Conservation (phyloP, 2,329 filamentous ascomycete genomes). For the Cytospora chrysosperma region DNA sequence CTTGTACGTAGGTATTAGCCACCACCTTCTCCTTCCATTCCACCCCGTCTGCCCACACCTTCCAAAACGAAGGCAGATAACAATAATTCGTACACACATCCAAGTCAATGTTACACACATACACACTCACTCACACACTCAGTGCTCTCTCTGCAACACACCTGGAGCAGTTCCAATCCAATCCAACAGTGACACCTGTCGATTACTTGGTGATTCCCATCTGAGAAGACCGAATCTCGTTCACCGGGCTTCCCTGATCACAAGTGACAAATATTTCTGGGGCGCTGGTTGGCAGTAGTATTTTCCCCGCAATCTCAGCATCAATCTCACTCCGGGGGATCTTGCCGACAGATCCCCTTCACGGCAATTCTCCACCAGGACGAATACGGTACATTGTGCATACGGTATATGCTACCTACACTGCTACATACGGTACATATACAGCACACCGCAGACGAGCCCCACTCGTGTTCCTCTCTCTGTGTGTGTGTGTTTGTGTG, state of each 20-base stretch:
- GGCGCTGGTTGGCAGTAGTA: conserved; percentile 1
- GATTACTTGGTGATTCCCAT: neutral
- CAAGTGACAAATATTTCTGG: conserved; percentile 8
- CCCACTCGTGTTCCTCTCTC: conserved; percentile 10
- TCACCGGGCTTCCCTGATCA: neutral
- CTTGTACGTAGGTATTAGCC: no score
- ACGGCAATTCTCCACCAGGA: conserved; percentile 15
- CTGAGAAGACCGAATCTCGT: neutral
- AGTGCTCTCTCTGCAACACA: neutral
- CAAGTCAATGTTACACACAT: neutral
- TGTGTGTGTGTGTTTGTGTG: no score
- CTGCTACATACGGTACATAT: no score
- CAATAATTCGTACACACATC: neutral
- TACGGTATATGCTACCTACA: no score
- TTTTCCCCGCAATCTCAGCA: conserved; percentile 18
- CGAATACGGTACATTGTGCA: neutral
- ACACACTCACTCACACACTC: neutral
- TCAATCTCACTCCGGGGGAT: conserved; percentile 17
- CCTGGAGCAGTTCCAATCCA: conserved; percentile 1
- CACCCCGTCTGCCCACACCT: neutral
- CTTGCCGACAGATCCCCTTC: conserved; percentile 15
- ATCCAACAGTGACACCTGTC: neutral
- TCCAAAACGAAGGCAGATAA: neutral
- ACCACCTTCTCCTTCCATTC: no score
- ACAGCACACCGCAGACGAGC: conserved; percentile 8